A percentile compares a stretch with the other conserved stretches of the same genome.
phyloP scores from a whole-genome alignment of 306 rosid genomes.

The Prunus fruticosa region DNA sequence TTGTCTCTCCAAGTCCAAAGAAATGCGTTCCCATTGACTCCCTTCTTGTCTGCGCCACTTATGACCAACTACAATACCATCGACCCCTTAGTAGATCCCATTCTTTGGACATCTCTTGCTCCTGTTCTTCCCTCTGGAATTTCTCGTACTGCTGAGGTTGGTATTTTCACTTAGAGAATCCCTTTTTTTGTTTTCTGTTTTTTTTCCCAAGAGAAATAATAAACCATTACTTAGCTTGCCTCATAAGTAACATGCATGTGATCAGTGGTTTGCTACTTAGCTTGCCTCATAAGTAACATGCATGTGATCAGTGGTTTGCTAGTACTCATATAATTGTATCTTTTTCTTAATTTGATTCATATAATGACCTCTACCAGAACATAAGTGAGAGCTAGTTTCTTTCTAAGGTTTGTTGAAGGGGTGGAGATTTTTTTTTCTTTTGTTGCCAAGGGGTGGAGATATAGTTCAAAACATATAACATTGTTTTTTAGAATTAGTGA shows the following conservation, averaged over 20 bases:
- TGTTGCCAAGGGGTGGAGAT: background rate
- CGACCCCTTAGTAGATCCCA: slow-evolving; percentile 83
- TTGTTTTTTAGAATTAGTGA: background rate
- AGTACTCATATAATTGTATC: background rate
- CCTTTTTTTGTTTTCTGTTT: background rate
- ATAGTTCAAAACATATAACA: background rate
- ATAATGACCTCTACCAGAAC: background rate
- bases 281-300: background rate
- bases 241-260: background rate
- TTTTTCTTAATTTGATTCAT: background rate
- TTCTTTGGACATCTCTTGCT: slow-evolving; percentile 82
- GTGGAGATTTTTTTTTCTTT: background rate
- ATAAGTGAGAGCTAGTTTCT: background rate
- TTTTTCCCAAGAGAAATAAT: background rate
- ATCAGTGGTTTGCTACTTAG: background rate
- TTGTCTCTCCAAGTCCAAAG: slow-evolving; percentile 90
- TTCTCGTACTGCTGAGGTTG: slow-evolving; percentile 76
- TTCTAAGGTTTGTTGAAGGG: background rate
- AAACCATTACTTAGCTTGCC: background rate
- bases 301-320: background rate
- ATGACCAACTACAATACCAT: slow-evolving; percentile 70
- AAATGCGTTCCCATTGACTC: slow-evolving; percentile 63
- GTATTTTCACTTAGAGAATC: slow-evolving; percentile 24
- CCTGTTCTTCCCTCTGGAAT: slow-evolving; percentile 73
- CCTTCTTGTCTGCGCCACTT: slow-evolving; percentile 84